Conservation (phyloP, 2,329 filamentous ascomycete genomes). For the Mariannaea elegans region DNA sequence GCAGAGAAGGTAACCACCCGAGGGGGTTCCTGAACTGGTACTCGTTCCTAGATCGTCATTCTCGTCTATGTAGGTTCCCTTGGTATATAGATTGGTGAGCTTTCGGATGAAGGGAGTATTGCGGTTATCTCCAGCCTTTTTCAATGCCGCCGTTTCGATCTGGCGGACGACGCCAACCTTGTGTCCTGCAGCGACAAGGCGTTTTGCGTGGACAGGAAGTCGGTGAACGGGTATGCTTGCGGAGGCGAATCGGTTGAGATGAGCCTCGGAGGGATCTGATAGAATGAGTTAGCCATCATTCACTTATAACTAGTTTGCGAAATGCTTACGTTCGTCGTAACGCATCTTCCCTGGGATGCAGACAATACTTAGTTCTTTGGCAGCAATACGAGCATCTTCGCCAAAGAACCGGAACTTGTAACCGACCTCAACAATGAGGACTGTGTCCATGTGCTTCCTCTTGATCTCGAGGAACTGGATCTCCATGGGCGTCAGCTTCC, state of each 20-base stretch:
- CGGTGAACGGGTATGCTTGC: conserved; percentile 95
- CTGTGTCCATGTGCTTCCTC: conserved; percentile 84
- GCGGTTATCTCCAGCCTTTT: conserved; percentile 93
- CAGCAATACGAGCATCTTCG: conserved; percentile 88
- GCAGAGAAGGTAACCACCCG: conserved; percentile 90
- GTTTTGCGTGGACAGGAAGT: conserved; percentile 91
- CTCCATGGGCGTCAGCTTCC: conserved; percentile 94
- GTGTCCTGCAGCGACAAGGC: conserved; percentile 89
- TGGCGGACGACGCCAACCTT: conserved; percentile 97
- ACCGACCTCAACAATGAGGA: conserved; percentile 93
- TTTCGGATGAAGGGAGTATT: conserved; percentile 93
- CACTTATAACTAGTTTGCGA: too few species aligned
- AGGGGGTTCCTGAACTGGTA: conserved; percentile 56
- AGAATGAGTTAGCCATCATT: background rate
- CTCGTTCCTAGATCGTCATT: conserved; percentile 76
- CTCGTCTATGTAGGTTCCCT: conserved; percentile 97
- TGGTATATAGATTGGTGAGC: conserved; percentile 96
- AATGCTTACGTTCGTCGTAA: conserved; percentile 81
- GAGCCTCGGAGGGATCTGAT: conserved; percentile 84
- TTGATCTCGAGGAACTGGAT: conserved; percentile 95
- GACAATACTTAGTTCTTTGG: conserved; percentile 91
- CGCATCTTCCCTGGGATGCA: conserved; percentile 96
- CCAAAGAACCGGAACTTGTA: conserved; percentile 99
- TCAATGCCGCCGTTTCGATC: conserved; percentile 92
- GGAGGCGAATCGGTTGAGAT: conserved; percentile 90